Evolutionary conservation across 78 protist species (phyloP).

Genomic region (Dictyostelium purpureum): DNA sequence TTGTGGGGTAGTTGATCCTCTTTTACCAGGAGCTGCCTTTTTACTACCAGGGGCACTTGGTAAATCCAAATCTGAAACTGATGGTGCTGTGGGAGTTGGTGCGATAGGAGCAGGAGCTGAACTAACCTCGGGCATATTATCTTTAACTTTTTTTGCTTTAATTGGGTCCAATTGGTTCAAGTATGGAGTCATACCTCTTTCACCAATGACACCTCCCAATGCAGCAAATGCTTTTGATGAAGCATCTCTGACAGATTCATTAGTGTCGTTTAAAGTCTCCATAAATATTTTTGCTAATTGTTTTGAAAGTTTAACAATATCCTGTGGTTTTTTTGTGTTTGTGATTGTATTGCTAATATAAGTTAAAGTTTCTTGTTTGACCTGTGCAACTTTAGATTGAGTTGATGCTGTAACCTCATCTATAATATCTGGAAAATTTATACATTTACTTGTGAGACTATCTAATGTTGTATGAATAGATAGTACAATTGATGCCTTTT

Average conservation of each 20-base stretch:
- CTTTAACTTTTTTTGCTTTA: constrained; percentile 71
- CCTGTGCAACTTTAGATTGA: constrained; percentile 52
- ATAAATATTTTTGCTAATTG: constrained; percentile 54
- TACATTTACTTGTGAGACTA: neutral
- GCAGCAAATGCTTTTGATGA: constrained; percentile 57
- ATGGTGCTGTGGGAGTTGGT: neutral
- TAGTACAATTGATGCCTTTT: constrained; percentile 23
- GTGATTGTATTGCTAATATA: constrained; percentile 13
- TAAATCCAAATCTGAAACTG: neutral
- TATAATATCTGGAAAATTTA: constrained; percentile 21
- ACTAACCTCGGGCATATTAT: constrained; percentile 39
- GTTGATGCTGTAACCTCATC: constrained; percentile 24
- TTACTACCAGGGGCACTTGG: neutral
- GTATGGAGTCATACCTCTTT: constrained; percentile 75
- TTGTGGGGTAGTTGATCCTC: neutral
- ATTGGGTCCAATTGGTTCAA: constrained; percentile 62
- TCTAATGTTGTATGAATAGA: constrained; percentile 64
- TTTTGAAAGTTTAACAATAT: constrained; percentile 19
- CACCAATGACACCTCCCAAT: constrained; percentile 68
- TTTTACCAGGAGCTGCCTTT: neutral
- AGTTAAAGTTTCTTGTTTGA: constrained; percentile 43
- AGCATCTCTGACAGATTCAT: constrained; percentile 45
- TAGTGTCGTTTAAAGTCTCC: constrained; percentile 43
- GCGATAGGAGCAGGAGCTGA: neutral
- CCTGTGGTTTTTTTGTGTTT: constrained; percentile 55